Conservation (phyloP, 1,284 basidiomycete species). For the Afroboletus lepidellus region DNA sequence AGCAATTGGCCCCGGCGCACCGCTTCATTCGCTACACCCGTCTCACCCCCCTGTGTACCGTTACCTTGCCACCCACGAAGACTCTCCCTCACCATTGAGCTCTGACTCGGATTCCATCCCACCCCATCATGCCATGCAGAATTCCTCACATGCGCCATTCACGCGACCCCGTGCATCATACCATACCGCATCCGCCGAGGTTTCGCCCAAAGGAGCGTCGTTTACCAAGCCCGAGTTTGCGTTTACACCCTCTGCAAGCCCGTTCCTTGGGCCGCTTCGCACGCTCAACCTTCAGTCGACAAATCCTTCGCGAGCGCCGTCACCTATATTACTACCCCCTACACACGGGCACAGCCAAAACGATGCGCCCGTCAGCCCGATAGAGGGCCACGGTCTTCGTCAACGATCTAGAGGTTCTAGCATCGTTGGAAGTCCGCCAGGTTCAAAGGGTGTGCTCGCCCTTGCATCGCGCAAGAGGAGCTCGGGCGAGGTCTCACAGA, state of each 20-base stretch:
- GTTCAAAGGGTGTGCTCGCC: constrained; percentile 26
- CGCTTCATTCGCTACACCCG: constrained; percentile 43
- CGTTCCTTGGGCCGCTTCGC: constrained; percentile 81
- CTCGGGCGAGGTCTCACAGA: constrained; percentile 32
- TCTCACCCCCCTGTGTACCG: constrained; percentile 36
- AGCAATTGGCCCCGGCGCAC: constrained; percentile 28
- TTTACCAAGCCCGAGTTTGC: constrained; percentile 35
- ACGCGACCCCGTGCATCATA: constrained; percentile 25
- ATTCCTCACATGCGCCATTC: constrained; percentile 25
- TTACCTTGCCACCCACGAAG: constrained; percentile 44
- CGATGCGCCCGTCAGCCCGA: constrained; percentile 33
- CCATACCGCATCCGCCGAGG: constrained; percentile 20
- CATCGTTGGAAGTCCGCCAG: constrained; percentile 44
- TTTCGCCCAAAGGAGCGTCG: constrained; percentile 28
- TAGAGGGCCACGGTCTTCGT: constrained; percentile 31
- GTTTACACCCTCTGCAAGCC: constrained; percentile 70
- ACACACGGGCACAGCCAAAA: constrained; percentile 32
- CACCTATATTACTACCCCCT: constrained; percentile 63
- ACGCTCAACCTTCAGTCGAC: constrained; percentile 70
- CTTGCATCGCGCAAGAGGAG: constrained; percentile 32
- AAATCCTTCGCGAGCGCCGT: constrained; percentile 63
- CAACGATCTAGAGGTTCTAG: constrained; percentile 31
- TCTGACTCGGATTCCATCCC: constrained; percentile 62
- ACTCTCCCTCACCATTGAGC: constrained; percentile 65
- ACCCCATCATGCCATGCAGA: constrained; percentile 30